Evolutionary conservation across 176 grass and related monocot genomes (phyloP).

Genomic region (Typha latifolia): DNA sequence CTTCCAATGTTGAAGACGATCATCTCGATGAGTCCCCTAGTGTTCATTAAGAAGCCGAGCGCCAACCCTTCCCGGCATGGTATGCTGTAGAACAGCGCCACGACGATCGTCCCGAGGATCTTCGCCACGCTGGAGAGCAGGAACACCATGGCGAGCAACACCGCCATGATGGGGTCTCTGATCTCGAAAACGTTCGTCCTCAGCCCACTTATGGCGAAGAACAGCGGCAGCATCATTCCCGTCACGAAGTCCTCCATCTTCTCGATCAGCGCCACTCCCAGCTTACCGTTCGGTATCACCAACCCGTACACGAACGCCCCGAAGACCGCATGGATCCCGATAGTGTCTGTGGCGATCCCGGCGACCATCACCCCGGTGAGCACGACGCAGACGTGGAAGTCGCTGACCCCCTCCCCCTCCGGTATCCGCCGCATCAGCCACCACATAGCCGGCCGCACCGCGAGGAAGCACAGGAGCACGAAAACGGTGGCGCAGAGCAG

Average conservation of each 20-base stretch:
- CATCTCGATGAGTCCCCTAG: slow-evolving; percentile 54
- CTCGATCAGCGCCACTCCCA: slow-evolving; percentile 45
- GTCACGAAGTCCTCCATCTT: slow-evolving; percentile 74
- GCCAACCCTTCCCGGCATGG: slow-evolving; percentile 55
- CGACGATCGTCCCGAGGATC: slow-evolving; percentile 53
- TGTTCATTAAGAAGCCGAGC: slow-evolving; percentile 79
- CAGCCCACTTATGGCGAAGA: slow-evolving; percentile 59
- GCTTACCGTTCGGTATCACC: slow-evolving; percentile 47
- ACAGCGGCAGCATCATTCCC: slow-evolving; percentile 48
- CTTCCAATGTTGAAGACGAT: slow-evolving; percentile 72
- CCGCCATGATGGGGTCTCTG: slow-evolving; percentile 29
- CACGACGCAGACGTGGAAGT: slow-evolving; percentile 53
- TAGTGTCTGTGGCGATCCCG: slow-evolving; percentile 44
- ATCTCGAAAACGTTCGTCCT: slow-evolving; percentile 38
- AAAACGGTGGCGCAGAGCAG: slow-evolving; percentile 40
- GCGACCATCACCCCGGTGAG: slow-evolving; percentile 60
- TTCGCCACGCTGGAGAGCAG: slow-evolving; percentile 60
- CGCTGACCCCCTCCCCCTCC: slow-evolving; percentile 47
- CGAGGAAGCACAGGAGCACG: slow-evolving; percentile 62
- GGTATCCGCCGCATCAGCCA: slow-evolving; percentile 54
- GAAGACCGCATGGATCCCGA: slow-evolving; percentile 65
- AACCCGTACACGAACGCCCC: slow-evolving; percentile 75
- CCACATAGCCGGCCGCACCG: slow-evolving; percentile 54
- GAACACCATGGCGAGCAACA: slow-evolving; percentile 49
- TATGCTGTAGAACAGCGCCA: slow-evolving; percentile 44